Conservation (phyloP, 495 filamentous ascomycete genomes). For the Amphirosellinia nigrospora region DNA sequence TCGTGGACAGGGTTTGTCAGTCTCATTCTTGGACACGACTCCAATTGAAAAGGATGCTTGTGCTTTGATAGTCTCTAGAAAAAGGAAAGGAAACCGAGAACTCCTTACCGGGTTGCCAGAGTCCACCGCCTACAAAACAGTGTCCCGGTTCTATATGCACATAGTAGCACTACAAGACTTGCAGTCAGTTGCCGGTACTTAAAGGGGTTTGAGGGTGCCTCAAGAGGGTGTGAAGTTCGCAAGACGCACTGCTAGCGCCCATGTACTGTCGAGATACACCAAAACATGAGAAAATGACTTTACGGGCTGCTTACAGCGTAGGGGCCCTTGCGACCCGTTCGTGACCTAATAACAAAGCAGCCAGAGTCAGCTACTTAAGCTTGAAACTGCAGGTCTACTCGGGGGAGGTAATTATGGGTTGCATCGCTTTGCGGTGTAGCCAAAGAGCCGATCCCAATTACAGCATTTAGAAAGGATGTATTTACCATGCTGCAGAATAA, state of each 20-base stretch:
- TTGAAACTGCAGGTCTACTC: not conserved
- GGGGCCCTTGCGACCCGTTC: slow-evolving; percentile 83
- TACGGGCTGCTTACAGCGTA: slow-evolving; percentile 57
- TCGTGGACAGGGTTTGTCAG: not conserved
- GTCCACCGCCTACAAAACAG: slow-evolving; percentile 69
- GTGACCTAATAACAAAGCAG: slow-evolving; percentile 53
- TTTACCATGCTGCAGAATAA: slow-evolving; percentile 81
- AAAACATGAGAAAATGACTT: not conserved
- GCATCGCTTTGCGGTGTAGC: not conserved
- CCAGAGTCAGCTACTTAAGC: not conserved
- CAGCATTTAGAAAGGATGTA: slow-evolving; percentile 2
- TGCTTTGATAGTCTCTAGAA: not conserved
- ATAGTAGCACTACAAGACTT: slow-evolving; percentile 65
- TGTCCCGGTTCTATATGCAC: slow-evolving; percentile 50
- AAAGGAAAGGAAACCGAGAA: not conserved
- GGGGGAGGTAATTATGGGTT: not conserved
- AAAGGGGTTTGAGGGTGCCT: too few species aligned
- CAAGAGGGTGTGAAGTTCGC: too few species aligned
- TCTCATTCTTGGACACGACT: not conserved
- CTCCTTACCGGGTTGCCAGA: slow-evolving; percentile 69
- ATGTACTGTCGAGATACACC: not conserved
- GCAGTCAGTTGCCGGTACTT: not conserved
- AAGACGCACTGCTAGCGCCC: not conserved
- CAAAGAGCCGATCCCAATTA: not conserved
- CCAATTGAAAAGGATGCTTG: not conserved